These are phyloP conservation scores for Naganishia sp. DNA, from an alignment of 1,284 basidiomycete genomes.

Conservation along the genomic window DNA sequence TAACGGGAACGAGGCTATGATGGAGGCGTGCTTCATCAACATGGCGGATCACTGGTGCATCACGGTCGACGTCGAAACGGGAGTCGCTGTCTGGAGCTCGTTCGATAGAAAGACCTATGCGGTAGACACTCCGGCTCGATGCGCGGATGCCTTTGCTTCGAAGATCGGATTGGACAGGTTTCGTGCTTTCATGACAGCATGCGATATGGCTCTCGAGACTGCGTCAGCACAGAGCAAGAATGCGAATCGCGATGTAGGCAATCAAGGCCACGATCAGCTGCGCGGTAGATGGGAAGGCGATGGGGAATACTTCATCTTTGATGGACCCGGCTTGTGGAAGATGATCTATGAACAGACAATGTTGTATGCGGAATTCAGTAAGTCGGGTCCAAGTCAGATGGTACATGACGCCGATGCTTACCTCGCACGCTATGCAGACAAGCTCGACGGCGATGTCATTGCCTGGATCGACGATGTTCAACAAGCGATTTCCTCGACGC, in stretches of 20 bases:
- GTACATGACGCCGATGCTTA: not conserved
- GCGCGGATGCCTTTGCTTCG: slow-evolving; percentile 19
- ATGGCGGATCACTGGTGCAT: slow-evolving; percentile 27
- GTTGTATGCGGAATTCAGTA: slow-evolving; percentile 9
- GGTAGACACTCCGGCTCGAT: slow-evolving; percentile 4
- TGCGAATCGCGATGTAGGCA: not conserved
- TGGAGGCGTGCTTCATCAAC: slow-evolving; percentile 1
- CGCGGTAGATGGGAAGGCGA: not conserved
- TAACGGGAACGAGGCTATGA: not conserved
- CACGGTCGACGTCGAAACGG: not conserved
- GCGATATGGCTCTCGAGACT: slow-evolving; percentile 1
- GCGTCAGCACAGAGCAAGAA: not conserved
- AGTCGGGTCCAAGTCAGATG: not conserved
- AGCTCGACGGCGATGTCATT: not conserved
- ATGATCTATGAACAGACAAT: slow-evolving; percentile 12
- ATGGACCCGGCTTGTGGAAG: slow-evolving; percentile 9
- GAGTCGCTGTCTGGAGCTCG: slow-evolving; percentile 9
- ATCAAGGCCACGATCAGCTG: not conserved
- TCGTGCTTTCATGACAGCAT: slow-evolving; percentile 10
- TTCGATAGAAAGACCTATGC: slow-evolving; percentile 1
- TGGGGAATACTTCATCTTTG: slow-evolving; percentile 1
- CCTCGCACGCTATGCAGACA: not conserved
- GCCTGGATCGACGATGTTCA: slow-evolving; percentile 10
- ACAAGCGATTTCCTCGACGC: not conserved
- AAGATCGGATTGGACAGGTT: slow-evolving; percentile 16